Evolutionary conservation across 352 stramenopile genomes (phyloP), one percentile per base, ranked within the genome.

Genomic region (Pythium biforme): DNA sequence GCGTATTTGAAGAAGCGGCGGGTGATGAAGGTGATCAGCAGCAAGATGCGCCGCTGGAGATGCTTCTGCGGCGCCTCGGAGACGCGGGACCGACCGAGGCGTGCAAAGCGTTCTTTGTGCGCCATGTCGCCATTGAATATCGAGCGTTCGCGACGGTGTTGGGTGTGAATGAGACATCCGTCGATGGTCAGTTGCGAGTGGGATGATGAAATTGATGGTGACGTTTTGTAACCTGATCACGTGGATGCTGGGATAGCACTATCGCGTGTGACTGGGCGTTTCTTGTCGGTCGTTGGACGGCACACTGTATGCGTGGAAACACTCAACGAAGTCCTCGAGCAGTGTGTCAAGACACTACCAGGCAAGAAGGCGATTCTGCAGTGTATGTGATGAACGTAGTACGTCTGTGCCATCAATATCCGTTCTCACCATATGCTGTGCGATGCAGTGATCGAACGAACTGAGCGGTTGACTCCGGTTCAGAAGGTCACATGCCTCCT

Each of bases 401-500:
- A n/a, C 14, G 10, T 34, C 10, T 5, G 31, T 34, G 31, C 9
- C 14, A 20, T 47, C 12, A 47, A 26, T n/a, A n/a, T 43, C 12
- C 11, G 6, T n/a, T 4, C 1, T 37, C 7, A 37, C 31, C 31
- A 8, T 11, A 4, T 39, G 20, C 3, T 12, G 26, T 45, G 23
- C 2, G 33, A 5, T 31, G 5, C 25, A 68, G 62, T 43, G 4
- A 15, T 70, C 4, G 43, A 70, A n/a, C 29, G 41, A 9, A 45
- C 56, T 19, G 31, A 54, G 7, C 23, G 33, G 5, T 26, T 70
- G 33, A 62, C 51, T 9, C 56, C 56, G 1, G 47, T 37, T 5
- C 56, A 63, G 26, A 65, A 70, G 47, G 34, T 56, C 4, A 14
- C 25, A 7, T 29, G 66, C 22, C 55, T 66, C 1, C 26, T 66